Conservation (phyloP, 176 grass and related monocot species). For the Hordeum marinum region DNA sequence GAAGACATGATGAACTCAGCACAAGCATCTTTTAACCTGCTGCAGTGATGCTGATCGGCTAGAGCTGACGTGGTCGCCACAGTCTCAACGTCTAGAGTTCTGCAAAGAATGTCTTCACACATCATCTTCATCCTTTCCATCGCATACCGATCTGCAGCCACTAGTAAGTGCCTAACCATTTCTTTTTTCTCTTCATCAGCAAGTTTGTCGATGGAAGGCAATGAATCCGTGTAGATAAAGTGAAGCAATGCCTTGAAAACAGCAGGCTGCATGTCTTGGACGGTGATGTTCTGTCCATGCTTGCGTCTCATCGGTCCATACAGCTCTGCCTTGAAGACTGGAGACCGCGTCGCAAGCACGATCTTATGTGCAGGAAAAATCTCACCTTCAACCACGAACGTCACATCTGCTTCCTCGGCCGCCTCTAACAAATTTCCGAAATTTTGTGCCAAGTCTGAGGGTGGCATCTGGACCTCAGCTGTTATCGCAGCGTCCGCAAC, state of each 20-base stretch:
- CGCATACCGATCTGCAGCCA: background rate
- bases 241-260: background rate
- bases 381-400: background rate
- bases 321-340: background rate
- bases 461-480: background rate
- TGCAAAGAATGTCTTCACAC: background rate
- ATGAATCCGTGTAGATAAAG: background rate
- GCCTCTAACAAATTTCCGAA: background rate
- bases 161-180: background rate
- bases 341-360: background rate
- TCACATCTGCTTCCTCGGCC: background rate
- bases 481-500: background rate
- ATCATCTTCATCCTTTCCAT: background rate
- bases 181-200: background rate
- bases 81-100: background rate
- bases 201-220: background rate
- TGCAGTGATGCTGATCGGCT: background rate
- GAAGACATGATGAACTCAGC: background rate
- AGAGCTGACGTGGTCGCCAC: background rate
- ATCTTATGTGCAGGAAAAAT: background rate
- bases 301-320: background rate
- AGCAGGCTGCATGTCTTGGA: background rate
- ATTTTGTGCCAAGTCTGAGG: background rate
- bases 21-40: background rate
- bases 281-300: background rate